phyloP scores from a whole-genome alignment of 2,329 filamentous ascomycete species.

The Colletotrichum noveboracense region DNA sequence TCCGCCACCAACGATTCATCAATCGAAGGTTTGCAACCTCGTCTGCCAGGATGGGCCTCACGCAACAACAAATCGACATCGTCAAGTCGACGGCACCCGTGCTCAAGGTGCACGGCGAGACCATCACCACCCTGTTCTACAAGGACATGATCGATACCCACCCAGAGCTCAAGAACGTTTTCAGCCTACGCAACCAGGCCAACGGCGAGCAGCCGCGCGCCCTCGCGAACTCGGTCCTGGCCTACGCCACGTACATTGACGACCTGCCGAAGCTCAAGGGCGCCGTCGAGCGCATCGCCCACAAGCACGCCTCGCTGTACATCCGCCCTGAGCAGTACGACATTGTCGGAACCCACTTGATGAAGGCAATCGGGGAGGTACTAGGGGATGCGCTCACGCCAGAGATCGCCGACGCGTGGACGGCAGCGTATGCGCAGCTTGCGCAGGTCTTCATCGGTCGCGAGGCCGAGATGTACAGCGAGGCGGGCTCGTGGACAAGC shows the following conservation, averaged over 20 bases:
- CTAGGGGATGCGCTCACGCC: conserved; percentile 71
- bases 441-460: conserved; percentile 73
- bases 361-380: conserved; percentile 71
- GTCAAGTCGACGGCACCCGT: conserved; percentile 81
- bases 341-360: conserved; percentile 71
- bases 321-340: conserved; percentile 73
- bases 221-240: conserved; percentile 71
- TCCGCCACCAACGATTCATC: background rate
- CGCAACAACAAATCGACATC: conserved; percentile 68
- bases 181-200: conserved; percentile 73
- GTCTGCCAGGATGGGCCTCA: conserved; percentile 52
- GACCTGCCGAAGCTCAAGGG: conserved; percentile 65
- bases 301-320: conserved; percentile 78
- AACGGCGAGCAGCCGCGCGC: conserved; percentile 73
- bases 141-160: conserved; percentile 67
- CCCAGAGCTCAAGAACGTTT: conserved; percentile 71
- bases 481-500: conserved; percentile 45
- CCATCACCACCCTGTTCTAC: conserved; percentile 78
- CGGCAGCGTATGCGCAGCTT: conserved; percentile 72
- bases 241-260: conserved; percentile 77
- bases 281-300: conserved; percentile 70
- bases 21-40: background rate
- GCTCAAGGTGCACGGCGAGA: conserved; percentile 69
- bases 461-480: conserved; percentile 67
- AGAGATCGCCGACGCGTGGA: conserved; percentile 74